Conservation (phyloP, 202 grass and related monocot species). For the Alloteropsis angusta region DNA sequence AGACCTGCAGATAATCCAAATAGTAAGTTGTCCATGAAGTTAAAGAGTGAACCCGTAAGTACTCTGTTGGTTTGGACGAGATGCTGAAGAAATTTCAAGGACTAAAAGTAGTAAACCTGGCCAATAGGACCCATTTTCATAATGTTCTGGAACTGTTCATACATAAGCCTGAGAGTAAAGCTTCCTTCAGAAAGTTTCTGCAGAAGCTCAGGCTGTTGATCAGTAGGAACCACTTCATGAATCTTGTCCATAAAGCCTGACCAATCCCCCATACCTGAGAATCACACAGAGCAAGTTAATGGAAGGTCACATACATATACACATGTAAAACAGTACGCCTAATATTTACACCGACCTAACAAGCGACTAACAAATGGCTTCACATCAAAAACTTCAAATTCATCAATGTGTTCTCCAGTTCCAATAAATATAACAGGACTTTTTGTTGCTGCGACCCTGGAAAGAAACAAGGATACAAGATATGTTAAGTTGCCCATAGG, state of each 20-base stretch:
- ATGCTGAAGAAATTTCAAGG: constrained; percentile 1
- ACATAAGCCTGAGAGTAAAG: constrained; percentile 90
- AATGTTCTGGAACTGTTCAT: constrained; percentile 87
- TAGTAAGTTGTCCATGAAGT: background rate
- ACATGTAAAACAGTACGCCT: background rate
- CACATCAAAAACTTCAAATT: constrained; percentile 92
- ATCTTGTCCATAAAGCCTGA: constrained; percentile 90
- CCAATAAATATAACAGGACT: constrained; percentile 98
- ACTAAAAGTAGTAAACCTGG: constrained; percentile 45
- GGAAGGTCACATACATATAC: constrained; percentile 4
- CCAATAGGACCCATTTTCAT: constrained; percentile 88
- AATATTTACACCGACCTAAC: constrained; percentile 49
- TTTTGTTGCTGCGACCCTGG: constrained; percentile 81
- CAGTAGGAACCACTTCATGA: constrained; percentile 74
- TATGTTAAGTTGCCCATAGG: background rate
- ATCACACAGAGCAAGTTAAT: constrained; percentile 3
- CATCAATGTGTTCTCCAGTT: constrained; percentile 86
- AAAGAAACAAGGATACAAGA: constrained; percentile 23
- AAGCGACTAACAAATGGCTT: constrained; percentile 89
- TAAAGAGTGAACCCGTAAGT: background rate
- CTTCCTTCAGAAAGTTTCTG: constrained; percentile 84
- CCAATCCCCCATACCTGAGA: constrained; percentile 77
- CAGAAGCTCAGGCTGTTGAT: constrained; percentile 87
- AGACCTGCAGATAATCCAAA: constrained; percentile 42
- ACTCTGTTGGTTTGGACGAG: background rate